Conservation (phyloP, 179 eudicot species). For the Spinacia oleracea region DNA sequence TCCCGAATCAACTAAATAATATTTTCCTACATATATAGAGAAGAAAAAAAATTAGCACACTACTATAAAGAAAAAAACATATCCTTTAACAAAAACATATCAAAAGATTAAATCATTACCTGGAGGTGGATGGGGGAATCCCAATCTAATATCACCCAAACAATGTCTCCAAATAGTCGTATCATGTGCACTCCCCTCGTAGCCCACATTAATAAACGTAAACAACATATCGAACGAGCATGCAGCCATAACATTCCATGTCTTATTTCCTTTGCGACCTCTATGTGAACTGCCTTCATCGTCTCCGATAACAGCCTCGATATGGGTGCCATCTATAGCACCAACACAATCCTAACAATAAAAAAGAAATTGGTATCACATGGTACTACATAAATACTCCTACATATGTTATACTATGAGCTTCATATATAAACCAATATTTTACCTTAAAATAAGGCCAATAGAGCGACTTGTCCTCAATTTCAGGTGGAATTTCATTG, state of each 20-base stretch:
- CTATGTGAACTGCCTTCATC: not conserved
- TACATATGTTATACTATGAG: too few relatives aligned
- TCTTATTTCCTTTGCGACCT: not conserved
- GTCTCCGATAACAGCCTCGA: not conserved
- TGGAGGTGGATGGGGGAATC: not conserved
- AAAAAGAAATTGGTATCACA: too few relatives aligned
- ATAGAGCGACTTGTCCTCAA: not conserved
- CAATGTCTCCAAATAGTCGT: not conserved
- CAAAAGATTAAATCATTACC: not conserved
- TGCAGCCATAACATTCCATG: not conserved
- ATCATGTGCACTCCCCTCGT: constrained; percentile 16
- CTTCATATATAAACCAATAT: not conserved
- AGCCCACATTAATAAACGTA: constrained; percentile 6
- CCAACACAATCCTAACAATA: not conserved
- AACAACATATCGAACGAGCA: constrained; percentile 10
- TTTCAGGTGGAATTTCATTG: not conserved
- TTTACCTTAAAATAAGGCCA: not conserved
- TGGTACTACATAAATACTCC: too few relatives aligned
- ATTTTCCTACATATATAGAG: not conserved
- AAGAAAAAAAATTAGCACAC: not conserved
- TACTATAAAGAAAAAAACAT: not conserved
- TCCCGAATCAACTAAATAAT: not conserved
- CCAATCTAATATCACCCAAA: not conserved
- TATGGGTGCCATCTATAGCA: not conserved
- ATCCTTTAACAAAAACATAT: too few relatives aligned